Evolutionary conservation across 2,329 filamentous ascomycete genomes (phyloP), one percentile per base, ranked within the genome.

Genomic region (Claviceps citrina): DNA sequence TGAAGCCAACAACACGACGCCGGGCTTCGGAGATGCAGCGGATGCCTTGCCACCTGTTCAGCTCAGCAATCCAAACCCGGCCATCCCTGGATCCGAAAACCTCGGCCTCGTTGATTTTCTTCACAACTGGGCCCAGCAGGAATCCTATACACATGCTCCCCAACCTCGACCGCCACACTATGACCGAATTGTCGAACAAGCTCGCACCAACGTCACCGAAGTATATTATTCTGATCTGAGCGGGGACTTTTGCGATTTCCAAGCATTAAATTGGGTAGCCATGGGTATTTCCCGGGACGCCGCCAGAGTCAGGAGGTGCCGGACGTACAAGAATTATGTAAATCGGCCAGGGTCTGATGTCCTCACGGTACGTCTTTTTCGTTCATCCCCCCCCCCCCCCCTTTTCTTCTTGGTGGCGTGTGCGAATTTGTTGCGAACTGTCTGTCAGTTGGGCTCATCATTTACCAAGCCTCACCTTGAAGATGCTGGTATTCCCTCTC

Each of bases 321-420:
- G 54, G 12, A 70, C 64, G 1, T 79, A 76, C 49, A 64, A 54
- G 38, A 79, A 78, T 48, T 78, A 77, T 45, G 66, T 66, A 24
- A 78, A 76, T 50, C 54, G 62, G n/a, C 39, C 45, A 3, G 57
- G 60, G 4, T 68, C 69, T 10, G 68, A 73, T 46, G 48, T 48
- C 30, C 67, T 62, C 61, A 55, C 56, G 45, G 70, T 73, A 50
- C 65, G 69, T 65, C 34, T 31, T 26, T 16, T n/a, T 32, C 10
- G 20, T 32, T 18, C 5, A 9, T 13, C 12, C 16, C 12, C 12
- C n/a, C 31, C 9, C 22, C 18, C 3, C 12, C 18, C 15, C 13
- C 18, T 26, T 13, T 26, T 26, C 6, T 35, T 12, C 10, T 18
- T 3, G n/a, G n/a, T n/a, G n/a, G n/a, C n/a, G n/a, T n/a, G n/a